phyloP scores from a whole-genome alignment of 108 stramenopile species.

The Cyclotella cryptica region DNA sequence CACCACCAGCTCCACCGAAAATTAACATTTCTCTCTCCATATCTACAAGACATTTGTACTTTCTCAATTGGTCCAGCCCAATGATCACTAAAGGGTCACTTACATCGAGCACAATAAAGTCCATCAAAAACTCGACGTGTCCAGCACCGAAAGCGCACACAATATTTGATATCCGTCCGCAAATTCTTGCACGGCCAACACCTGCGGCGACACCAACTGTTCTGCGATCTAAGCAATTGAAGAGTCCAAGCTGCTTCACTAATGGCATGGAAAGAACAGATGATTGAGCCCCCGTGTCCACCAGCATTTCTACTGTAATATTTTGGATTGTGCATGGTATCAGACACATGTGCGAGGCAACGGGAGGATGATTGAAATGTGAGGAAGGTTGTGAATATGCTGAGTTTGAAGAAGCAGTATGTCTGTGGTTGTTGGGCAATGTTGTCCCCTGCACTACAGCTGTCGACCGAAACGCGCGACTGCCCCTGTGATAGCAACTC shows the following conservation, averaged over 20 bases:
- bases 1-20: slow-evolving; percentile 73
- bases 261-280: slow-evolving; percentile 70
- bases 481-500: slow-evolving; percentile 23
- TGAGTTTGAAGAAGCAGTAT: slow-evolving; percentile 14
- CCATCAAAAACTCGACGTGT: slow-evolving; percentile 75
- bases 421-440: slow-evolving; percentile 5
- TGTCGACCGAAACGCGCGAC: background rate
- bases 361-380: slow-evolving; percentile 26
- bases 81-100: slow-evolving; percentile 63
- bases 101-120: slow-evolving; percentile 73
- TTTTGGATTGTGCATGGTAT: slow-evolving; percentile 63
- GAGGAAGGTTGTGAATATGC: slow-evolving; percentile 12
- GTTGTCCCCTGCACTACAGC: background rate
- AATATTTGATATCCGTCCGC: slow-evolving; percentile 61
- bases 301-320: slow-evolving; percentile 69
- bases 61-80: slow-evolving; percentile 79
- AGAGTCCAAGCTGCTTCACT: no score
- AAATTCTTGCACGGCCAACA: slow-evolving; percentile 69
- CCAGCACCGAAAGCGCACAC: slow-evolving; percentile 60
- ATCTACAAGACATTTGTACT: slow-evolving; percentile 77
- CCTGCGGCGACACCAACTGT: slow-evolving; percentile 69
- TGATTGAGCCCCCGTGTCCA: slow-evolving; percentile 75
- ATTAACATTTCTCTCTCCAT: slow-evolving; percentile 60
- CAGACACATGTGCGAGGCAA: slow-evolving; percentile 61
- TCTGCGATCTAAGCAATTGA: no score